Conservation (phyloP, 23 red algal species). For the Gracilaria domingensis region DNA sequence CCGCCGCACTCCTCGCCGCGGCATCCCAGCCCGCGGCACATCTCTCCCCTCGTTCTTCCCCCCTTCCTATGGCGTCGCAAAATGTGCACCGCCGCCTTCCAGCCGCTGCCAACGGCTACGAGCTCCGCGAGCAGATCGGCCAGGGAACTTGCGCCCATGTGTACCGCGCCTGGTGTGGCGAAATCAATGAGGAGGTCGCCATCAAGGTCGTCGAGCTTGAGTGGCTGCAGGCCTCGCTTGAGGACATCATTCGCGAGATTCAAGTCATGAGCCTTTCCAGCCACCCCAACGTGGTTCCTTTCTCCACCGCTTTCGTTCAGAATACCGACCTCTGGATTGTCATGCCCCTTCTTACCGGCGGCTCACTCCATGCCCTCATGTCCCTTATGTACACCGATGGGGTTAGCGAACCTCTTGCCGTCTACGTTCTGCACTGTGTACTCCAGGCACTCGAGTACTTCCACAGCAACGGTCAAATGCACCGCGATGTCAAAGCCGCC, state of each 20-base stretch:
- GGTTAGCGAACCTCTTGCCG: background rate
- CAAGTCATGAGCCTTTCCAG: constrained; percentile 95
- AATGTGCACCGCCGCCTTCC: constrained; percentile 58
- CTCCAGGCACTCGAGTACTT: constrained; percentile 90
- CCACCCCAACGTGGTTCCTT: constrained; percentile 96
- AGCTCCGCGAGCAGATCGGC: constrained; percentile 96
- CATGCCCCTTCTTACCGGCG: constrained; percentile 97
- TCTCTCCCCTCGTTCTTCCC: constrained; percentile 12
- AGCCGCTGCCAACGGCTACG: constrained; percentile 74
- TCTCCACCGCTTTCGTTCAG: constrained; percentile 90
- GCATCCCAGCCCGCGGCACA: constrained; percentile 32
- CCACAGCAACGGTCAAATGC: constrained; percentile 91
- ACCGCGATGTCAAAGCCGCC: constrained; percentile 94
- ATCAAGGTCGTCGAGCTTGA: constrained; percentile 98
- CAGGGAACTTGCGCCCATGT: constrained; percentile 83
- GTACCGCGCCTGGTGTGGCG: constrained; percentile 89
- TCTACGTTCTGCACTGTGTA: constrained; percentile 1
- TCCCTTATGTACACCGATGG: constrained; percentile 72
- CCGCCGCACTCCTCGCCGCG: constrained; percentile 42
- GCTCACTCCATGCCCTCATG: constrained; percentile 86
- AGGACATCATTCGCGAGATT: constrained; percentile 96
- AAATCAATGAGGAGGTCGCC: constrained; percentile 90
- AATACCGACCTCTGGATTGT: constrained; percentile 96
- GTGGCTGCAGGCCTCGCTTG: constrained; percentile 86
- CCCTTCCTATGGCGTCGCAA: constrained; percentile 39